Evolutionary conservation across 208 protist species (phyloP).

Genomic region (Crithidia fasciculata): DNA sequence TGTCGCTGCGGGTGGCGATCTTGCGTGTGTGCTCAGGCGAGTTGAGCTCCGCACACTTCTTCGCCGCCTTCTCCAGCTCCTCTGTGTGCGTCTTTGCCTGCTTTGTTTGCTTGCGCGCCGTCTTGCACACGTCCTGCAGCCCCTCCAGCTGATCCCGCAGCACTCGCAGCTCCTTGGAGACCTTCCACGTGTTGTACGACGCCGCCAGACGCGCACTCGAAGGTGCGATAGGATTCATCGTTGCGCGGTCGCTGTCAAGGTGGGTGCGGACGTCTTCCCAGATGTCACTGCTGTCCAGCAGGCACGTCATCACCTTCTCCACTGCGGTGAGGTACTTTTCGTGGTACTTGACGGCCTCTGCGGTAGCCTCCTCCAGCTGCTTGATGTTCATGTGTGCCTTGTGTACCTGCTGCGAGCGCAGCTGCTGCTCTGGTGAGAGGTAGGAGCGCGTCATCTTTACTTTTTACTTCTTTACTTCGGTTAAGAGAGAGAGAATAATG

Average conservation of each 20-base stretch:
- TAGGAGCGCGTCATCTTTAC: background rate
- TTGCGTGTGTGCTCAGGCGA: background rate
- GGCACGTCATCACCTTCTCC: slow-evolving; percentile 16
- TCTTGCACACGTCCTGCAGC: slow-evolving; percentile 7
- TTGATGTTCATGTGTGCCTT: slow-evolving; percentile 12
- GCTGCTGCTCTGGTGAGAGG: slow-evolving; percentile 10
- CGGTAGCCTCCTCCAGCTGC: slow-evolving; percentile 1
- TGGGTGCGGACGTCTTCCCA: background rate
- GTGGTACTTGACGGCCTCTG: slow-evolving; percentile 10
- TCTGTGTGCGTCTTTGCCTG: slow-evolving; percentile 1
- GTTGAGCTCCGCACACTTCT: slow-evolving; percentile 15
- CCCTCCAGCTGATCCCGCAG: slow-evolving; percentile 7
- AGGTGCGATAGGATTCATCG: background rate
- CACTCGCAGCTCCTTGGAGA: slow-evolving; percentile 2
- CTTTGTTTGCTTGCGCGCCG: background rate
- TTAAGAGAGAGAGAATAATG: background rate
- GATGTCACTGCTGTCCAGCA: background rate
- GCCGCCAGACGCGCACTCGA: background rate
- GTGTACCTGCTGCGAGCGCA: slow-evolving; percentile 11
- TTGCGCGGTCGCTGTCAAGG: background rate
- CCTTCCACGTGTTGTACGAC: slow-evolving; percentile 6
- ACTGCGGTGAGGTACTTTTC: slow-evolving; percentile 8
- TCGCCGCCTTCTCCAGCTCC: background rate
- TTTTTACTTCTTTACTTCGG: background rate
- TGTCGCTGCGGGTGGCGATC: background rate